Conservation (phyloP, 257 asterid species). For the Parsonsia alboflavescens region DNA sequence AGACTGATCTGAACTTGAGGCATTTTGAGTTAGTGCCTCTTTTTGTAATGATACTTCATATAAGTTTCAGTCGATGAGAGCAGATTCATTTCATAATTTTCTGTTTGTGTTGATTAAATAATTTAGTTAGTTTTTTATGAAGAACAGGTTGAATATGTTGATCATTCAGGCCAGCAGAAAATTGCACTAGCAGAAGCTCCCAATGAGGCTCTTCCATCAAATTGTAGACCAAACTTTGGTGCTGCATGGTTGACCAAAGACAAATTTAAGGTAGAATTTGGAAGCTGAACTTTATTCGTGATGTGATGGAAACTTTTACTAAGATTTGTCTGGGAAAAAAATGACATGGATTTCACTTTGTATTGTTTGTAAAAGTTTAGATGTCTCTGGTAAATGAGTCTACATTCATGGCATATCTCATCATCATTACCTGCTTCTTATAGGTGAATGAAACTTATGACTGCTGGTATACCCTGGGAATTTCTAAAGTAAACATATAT, state of each 20-base stretch:
- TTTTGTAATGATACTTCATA: not conserved
- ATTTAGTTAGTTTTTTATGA: not conserved
- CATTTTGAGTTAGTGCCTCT: not conserved
- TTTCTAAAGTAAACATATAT: too few species aligned
- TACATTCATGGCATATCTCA: not conserved
- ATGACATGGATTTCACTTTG: not conserved
- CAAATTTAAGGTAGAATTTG: slow-evolving; percentile 59
- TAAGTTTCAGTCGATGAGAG: not conserved
- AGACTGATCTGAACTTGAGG: not conserved
- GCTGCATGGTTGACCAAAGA: slow-evolving; percentile 91
- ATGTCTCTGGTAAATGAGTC: not conserved
- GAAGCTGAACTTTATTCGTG: slow-evolving; percentile 1
- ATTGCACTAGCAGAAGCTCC: slow-evolving; percentile 92
- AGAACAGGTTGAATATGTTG: slow-evolving; percentile 73
- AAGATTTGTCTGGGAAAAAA: not conserved
- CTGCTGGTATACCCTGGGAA: too few species aligned
- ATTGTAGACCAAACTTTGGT: slow-evolving; percentile 86
- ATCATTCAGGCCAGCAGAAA: slow-evolving; percentile 80
- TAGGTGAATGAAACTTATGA: too few species aligned
- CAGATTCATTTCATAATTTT: not conserved
- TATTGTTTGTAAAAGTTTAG: not conserved
- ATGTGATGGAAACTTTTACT: not conserved
- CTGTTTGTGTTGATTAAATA: not conserved
- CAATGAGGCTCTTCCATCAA: slow-evolving; percentile 80
- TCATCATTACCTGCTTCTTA: too few species aligned